A percentile compares a stretch with the other conserved stretches of the same genome.
Evolutionary conservation across 345 rosid genomes (phyloP).

Genomic region (Rhizophora mangle): DNA sequence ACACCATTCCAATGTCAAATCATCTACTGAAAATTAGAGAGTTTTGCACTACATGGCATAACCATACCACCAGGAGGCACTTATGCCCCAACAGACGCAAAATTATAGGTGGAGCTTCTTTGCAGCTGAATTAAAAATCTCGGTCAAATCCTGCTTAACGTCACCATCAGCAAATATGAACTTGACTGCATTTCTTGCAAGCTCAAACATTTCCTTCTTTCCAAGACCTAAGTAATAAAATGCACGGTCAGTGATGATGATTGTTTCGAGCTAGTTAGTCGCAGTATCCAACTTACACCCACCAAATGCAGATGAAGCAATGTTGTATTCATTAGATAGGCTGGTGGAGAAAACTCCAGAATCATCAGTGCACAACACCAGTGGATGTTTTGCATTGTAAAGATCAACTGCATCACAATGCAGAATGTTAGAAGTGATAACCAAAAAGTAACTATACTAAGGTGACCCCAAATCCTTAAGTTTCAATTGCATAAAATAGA

Average conservation of each 20-base stretch:
- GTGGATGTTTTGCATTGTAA: no score
- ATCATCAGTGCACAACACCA: no score
- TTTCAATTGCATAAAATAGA: no score
- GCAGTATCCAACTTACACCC: no score
- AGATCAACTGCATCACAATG: no score
- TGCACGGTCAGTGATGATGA: conserved; percentile 14
- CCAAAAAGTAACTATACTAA: no score
- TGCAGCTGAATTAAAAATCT: conserved; percentile 43
- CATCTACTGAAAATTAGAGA: neutral
- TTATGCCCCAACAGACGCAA: neutral
- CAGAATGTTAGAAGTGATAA: no score
- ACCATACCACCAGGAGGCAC: neutral
- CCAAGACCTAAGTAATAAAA: conserved; percentile 48
- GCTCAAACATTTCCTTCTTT: conserved; percentile 56
- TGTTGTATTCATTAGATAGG: no score
- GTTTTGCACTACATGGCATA: neutral
- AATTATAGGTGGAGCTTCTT: conserved; percentile 33
- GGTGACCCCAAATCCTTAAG: no score
- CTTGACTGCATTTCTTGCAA: conserved; percentile 55
- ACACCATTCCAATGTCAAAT: no score
- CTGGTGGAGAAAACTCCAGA: no score
- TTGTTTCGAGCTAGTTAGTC: neutral
- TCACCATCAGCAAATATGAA: conserved; percentile 65
- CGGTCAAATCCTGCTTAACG: conserved; percentile 53
- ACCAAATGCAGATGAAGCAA: no score